Base-by-base conservation (phyloP, 2,329 filamentous ascomycete species). In the Monosporascus cannonballus region DNA sequence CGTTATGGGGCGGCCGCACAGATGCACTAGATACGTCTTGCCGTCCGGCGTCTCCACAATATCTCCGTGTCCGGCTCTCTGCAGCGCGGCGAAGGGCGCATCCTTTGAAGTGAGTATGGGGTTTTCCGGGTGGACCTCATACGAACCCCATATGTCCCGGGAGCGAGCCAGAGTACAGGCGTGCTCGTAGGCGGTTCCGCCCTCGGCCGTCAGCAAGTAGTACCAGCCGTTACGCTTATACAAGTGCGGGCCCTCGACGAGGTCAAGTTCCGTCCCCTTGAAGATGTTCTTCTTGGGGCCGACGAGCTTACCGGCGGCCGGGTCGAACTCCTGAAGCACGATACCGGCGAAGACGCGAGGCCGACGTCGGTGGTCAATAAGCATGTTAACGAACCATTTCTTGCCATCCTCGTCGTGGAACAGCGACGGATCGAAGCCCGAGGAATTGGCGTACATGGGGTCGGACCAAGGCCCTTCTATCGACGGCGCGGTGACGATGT, bases 401-500 rank as follows among this genome's bases (percentile, higher is more conserved):
- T 66, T 69, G 17, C 79, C 79, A 50, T 79, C 73, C 37, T 77
- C 75, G 53, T 83, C 79, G 61, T 82, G 79, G 64, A 83, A 83
- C 4, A 83, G 67, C 1, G 76, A 79, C 0, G 83, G 82, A 59
- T 86, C 83, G 59, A 86, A 85, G 1, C 81, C 82, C 0, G 79
- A 84, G 0, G 78, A 80, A 61, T 84, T 85, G 61, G 75, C 71
- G 59, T 80, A 81, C 6, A 80, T 63, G 0, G 82, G 81, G 48
- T 85, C 81, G 0, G 79, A 82, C 83, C 83, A 85, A 0, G 81
- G 81, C 0, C 82, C 83, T 38, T 78, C 73, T 50, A 85, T 79
- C 5, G 69, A 59, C 0, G 74, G 68, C 1, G 79, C 74, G 36
- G 63, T 77, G 50, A 86, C 77, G 53, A 86, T 84, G 62, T 85